Percentiles rank a stretch among this genome's conserved stretches.
These are phyloP conservation scores for Cafeteria roenbergensis DNA, from an alignment of 108 stramenopile genomes.

Conservation along the genomic window DNA sequence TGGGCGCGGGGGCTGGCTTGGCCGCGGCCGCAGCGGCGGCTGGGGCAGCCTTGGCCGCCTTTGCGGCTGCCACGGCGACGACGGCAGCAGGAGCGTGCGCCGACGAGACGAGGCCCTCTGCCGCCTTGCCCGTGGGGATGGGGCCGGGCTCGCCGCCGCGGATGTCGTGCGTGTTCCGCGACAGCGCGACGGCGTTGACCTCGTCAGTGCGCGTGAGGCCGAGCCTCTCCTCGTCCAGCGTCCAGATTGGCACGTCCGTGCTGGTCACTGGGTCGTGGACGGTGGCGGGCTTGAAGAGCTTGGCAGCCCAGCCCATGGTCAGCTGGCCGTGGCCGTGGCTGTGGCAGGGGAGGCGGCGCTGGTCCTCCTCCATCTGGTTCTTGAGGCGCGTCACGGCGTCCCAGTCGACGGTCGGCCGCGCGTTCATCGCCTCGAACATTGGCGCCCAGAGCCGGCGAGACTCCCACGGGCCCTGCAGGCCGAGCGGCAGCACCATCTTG, in stretches of 20 bases:
- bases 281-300: neutral
- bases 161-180: too few species aligned
- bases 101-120: too few species aligned
- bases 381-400: neutral
- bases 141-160: too few species aligned
- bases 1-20: too few species aligned
- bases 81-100: too few species aligned
- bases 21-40: too few species aligned
- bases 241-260: neutral
- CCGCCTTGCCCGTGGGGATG: too few species aligned
- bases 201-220: too few species aligned
- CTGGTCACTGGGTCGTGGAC: neutral
- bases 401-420: slow-evolving; percentile 5
- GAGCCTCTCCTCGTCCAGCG: too few species aligned
- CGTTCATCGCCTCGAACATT: neutral
- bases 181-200: too few species aligned
- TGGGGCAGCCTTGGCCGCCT: too few species aligned
- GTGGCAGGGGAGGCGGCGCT: slow-evolving; percentile 1
- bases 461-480: slow-evolving; percentile 7
- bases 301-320: neutral
- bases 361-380: slow-evolving; percentile 1
- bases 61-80: too few species aligned
- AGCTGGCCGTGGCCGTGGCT: neutral
- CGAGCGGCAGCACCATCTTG: neutral
- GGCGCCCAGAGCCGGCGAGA: neutral